Conservation (phyloP, 768 basidiomycete species). For the Tylopilus intermedius region DNA sequence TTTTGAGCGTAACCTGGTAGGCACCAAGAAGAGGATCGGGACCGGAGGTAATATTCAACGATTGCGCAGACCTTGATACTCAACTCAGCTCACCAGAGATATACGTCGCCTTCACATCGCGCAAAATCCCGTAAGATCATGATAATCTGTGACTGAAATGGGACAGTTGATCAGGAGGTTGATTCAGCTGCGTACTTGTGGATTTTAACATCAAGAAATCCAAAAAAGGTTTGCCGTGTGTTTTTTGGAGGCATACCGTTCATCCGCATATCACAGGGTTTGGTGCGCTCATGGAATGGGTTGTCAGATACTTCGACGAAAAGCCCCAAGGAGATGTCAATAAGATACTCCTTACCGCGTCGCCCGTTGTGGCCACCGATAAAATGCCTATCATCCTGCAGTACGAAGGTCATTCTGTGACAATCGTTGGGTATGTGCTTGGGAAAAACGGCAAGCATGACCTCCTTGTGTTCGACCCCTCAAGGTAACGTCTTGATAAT, state of each 20-base stretch:
- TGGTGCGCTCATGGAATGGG: constrained; percentile 60
- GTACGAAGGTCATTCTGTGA: constrained; percentile 80
- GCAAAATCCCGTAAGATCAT: constrained; percentile 71
- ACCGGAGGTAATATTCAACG: constrained; percentile 53
- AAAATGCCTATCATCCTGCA: constrained; percentile 82
- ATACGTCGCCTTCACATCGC: constrained; percentile 70
- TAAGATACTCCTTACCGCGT: constrained; percentile 47
- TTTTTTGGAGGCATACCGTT: background rate
- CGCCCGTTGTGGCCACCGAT: constrained; percentile 51
- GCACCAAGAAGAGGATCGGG: constrained; percentile 74
- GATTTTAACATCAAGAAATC: constrained; percentile 55
- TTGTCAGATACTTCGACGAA: constrained; percentile 65
- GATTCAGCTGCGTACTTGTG: constrained; percentile 50
- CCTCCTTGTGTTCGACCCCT: constrained; percentile 77
- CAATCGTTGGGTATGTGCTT: constrained; percentile 80
- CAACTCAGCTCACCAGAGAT: constrained; percentile 46
- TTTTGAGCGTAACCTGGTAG: constrained; percentile 46
- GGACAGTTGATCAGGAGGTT: background rate
- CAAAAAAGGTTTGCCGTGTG: constrained; percentile 36
- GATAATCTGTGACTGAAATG: background rate
- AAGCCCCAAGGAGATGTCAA: constrained; percentile 38
- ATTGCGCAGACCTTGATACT: background rate
- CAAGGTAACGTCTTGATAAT: constrained; percentile 38
- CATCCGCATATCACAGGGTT: constrained; percentile 32
- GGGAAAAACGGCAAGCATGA: constrained; percentile 51